Evolutionary conservation across 2,329 filamentous ascomycete species (phyloP).

Genomic region (Sordariomycetes sp.): DNA sequence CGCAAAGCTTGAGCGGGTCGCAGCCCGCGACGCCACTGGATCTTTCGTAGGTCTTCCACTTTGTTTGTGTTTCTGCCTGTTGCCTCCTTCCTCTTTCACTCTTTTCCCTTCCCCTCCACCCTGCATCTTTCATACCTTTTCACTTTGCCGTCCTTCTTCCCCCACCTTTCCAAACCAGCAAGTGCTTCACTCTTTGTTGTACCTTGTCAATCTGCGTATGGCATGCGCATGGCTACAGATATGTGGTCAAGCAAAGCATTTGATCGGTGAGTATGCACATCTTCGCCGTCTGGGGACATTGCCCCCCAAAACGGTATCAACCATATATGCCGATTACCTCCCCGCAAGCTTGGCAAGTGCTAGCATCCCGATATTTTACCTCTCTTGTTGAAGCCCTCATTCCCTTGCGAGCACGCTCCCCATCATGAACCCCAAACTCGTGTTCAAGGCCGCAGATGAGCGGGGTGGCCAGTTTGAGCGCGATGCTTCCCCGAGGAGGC

Average conservation of each 20-base stretch:
- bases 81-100: slow-evolving; percentile 3
- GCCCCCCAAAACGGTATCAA: neutral
- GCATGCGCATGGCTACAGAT: neutral
- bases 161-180: neutral
- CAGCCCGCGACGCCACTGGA: slow-evolving; percentile 53
- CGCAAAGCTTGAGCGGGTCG: slow-evolving; percentile 53
- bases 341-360: neutral
- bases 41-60: slow-evolving; percentile 44
- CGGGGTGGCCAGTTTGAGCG: neutral
- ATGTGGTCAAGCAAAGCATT: neutral
- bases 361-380: neutral
- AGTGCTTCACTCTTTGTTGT: neutral
- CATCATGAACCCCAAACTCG: slow-evolving; percentile 7
- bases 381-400: neutral
- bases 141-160: neutral
- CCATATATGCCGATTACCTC: neutral
- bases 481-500: neutral
- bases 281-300: neutral
- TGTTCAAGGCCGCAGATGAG: neutral
- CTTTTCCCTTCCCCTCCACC: neutral
- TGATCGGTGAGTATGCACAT: neutral
- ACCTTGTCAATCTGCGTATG: neutral
- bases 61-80: slow-evolving; percentile 6
- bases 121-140: neutral
- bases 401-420: neutral